Evolutionary conservation across 495 filamentous ascomycete genomes (phyloP), one percentile per base, ranked within the genome.

Genomic region (Oleoguttula mirabilis): DNA sequence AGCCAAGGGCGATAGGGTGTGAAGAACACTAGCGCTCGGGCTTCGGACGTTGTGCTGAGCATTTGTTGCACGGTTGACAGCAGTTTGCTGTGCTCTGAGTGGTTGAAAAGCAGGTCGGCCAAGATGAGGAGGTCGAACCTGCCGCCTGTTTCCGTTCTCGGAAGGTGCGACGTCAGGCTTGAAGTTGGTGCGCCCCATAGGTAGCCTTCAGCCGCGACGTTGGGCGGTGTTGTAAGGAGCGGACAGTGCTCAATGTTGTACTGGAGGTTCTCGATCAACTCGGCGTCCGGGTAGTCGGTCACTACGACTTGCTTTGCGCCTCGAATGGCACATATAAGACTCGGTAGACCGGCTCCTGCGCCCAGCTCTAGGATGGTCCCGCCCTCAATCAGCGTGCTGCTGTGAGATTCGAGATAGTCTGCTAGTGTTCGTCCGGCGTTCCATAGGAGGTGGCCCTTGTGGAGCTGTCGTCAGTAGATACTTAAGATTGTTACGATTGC

Each of bases 1-100:
- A 94, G 62, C 88, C 87, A 94, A 1, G 88, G 87, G 47, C 90
- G 68, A 64, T 96, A 92, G 1, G 83, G 84, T 0, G 86, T 92
- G 60, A 96, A 96, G 52, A 94, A 90, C 11, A 94, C 88, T 51
- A 85, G 63, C 1, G 86, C 88, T 32, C 66, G 70, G 14, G 80
- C 70, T 11, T 66, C 61, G 5, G 60, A 54, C 31, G 66, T 67
- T 4, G 20, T 27, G 47, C 68, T 72, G 41, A 90, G 57, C 2
- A 79, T 80, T 50, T 63, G 40, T 48, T 71, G 62, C 41, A 94
- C 72, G 0, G 80, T 85, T 33, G 71, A 66, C 39, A 87, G 64
- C 50, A 96, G 70, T 49, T 82, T 82, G 2, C 50, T 58, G 55
- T 94, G 88, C 63, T 93, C 84, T 5, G 75, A 79, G 50, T 94